phyloP scores from a whole-genome alignment of 768 basidiomycete species.

The Leccinum truebloodii region DNA sequence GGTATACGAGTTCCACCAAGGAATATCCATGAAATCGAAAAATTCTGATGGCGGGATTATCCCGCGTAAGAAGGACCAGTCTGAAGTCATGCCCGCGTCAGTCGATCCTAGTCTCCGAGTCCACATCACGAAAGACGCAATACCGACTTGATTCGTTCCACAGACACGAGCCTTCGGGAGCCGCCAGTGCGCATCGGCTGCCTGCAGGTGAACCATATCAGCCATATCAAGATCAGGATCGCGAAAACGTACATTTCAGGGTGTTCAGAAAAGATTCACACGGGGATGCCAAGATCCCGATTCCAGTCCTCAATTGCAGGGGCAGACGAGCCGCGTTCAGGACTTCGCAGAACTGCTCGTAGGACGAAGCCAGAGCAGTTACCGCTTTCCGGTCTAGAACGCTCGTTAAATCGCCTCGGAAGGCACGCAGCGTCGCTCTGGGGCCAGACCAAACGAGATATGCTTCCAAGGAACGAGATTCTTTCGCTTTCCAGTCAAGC shows the following conservation, averaged over 20 bases:
- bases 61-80: constrained; percentile 21
- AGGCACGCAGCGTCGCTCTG: constrained; percentile 10
- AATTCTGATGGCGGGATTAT: constrained; percentile 13
- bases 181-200: neutral
- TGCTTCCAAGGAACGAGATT: constrained; percentile 1
- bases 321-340: neutral
- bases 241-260: constrained; percentile 10
- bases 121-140: neutral
- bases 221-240: neutral
- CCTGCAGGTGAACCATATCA: constrained; percentile 4
- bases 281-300: neutral
- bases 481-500: neutral
- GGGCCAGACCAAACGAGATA: constrained; percentile 20
- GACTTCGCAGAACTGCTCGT: constrained; percentile 13
- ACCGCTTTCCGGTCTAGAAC: constrained; percentile 12
- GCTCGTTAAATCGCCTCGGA: constrained; percentile 8
- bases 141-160: constrained; percentile 19
- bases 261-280: neutral
- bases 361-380: constrained; percentile 3
- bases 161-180: neutral
- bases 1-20: constrained; percentile 18
- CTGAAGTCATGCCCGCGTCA: constrained; percentile 4
- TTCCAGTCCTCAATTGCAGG: neutral
- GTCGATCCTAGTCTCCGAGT: neutral
- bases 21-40: constrained; percentile 13